Base-by-base conservation (phyloP, 305 asterid species). In the Fraxinus sp. region DNA sequence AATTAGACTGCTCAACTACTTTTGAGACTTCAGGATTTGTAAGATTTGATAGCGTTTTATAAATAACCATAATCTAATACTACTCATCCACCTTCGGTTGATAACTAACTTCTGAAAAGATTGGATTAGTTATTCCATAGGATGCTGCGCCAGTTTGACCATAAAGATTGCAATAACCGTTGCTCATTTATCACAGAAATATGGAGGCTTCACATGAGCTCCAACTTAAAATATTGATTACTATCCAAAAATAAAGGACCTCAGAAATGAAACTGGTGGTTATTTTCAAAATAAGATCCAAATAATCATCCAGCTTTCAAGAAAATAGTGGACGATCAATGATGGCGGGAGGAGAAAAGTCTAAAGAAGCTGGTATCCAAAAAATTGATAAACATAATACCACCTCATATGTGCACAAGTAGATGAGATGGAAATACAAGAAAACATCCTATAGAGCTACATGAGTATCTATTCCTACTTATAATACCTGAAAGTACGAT, bases 401-500 rank as follows among this genome's bases (percentile, higher is more conserved):
- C 84, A 85, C 83, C 71, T 75, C 81, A 84, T 39, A 59, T 10
- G 20, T 37, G 32, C 77, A 81, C 44, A 20, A 39, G 62, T 3
- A 37, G 20, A 52, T 52, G n/a, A 78, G 11, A 52, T 37, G n/a
- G 71, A 13, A 81, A 46, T 37, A 30, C 68, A 33, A 74, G 78
- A 37, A 74, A 74, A 68, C 35, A 3, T 46, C 76, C 36, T 6
- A 55, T 4, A 14, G 77, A 26, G 68, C 41, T 36, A 81, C 18
- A 57, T 13, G 39, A 44, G 10, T 84, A 14, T 46, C 64, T 52
- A 24, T 37, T 39, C 13, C 18, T 14, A 11, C 18, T 18, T 79
- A 55, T 9, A 49, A 80, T 78, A 91, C 98, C 96, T 91, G 93
- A 89, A 83, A 90, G 85, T 81, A 91, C 14, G 91, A 81, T n/a